Evolutionary conservation across 2,329 filamentous ascomycete genomes (phyloP).

Genomic region (Huntiella omanensis): DNA sequence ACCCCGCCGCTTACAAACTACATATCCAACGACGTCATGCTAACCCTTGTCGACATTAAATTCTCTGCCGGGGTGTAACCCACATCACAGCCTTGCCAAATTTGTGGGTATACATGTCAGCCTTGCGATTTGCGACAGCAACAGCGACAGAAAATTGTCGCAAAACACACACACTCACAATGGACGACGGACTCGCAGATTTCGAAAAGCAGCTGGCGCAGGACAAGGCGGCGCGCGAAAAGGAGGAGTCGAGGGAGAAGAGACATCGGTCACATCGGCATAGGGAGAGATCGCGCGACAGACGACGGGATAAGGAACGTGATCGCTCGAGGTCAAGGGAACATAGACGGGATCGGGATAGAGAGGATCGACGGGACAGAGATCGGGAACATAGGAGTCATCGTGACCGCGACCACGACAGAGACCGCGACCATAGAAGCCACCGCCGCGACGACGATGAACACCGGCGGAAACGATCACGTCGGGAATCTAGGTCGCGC

Average conservation of each 20-base stretch:
- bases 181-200: conserved; percentile 42
- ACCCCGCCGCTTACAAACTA: background rate
- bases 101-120: background rate
- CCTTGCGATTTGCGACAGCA: no score
- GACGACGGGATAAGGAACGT: conserved; percentile 12
- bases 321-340: conserved; percentile 14
- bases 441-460: conserved; percentile 18
- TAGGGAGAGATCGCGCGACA: conserved; percentile 15
- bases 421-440: background rate
- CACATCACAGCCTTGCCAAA: background rate
- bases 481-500: conserved; percentile 2
- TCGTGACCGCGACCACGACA: conserved; percentile 4
- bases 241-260: conserved; percentile 17
- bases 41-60: background rate
- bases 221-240: conserved; percentile 33
- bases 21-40: background rate
- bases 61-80: background rate
- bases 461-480: conserved; percentile 13
- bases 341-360: conserved; percentile 4
- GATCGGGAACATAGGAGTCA: conserved; percentile 16
- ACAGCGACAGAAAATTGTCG: no score
- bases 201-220: conserved; percentile 62
- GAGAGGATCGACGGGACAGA: conserved; percentile 23
- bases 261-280: conserved; percentile 1
- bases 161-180: conserved; percentile 14